Evolutionary conservation across 2,329 filamentous ascomycete genomes (phyloP).

Genomic region (Aspergillus terreus): DNA sequence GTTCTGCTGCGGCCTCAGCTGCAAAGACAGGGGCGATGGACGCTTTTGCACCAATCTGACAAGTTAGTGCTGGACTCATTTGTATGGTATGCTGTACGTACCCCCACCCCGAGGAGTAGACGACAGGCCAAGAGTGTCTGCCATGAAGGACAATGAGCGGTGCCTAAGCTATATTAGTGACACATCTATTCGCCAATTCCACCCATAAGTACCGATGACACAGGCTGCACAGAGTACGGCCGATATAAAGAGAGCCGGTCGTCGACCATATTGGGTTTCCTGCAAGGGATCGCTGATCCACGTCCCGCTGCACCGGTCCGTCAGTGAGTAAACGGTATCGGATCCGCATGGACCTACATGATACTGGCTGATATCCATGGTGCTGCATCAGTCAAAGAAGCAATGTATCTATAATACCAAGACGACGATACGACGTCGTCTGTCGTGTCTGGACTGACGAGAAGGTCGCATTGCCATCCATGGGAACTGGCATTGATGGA

Average conservation of each 20-base stretch:
- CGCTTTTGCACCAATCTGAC: constrained; percentile 20
- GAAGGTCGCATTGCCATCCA: constrained; percentile 4
- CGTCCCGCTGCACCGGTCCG: constrained; percentile 6
- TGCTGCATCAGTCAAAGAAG: constrained; percentile 11
- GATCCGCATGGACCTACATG: constrained; percentile 6
- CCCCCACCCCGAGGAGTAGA: constrained; percentile 27
- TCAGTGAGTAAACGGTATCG: not conserved
- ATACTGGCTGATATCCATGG: constrained; percentile 17
- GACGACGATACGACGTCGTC: no score
- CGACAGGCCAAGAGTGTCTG: constrained; percentile 23
- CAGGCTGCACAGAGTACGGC: constrained; percentile 26
- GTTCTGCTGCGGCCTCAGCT: constrained; percentile 16
- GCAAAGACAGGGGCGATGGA: constrained; percentile 21
- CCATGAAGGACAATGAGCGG: constrained; percentile 22
- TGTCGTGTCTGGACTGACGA: not conserved
- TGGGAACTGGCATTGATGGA: constrained; percentile 16
- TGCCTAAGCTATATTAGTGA: constrained; percentile 3
- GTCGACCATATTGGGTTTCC: constrained; percentile 19
- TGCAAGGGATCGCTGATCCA: constrained; percentile 23
- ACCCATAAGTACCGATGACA: constrained; percentile 7
- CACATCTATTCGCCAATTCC: not conserved
- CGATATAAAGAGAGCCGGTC: constrained; percentile 37
- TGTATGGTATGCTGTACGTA: constrained; percentile 1
- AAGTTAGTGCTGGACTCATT: not conserved
- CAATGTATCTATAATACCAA: not conserved